phyloP scores from a whole-genome alignment of 1,139 yeast genomes.

The Eremothecium gossypii region DNA sequence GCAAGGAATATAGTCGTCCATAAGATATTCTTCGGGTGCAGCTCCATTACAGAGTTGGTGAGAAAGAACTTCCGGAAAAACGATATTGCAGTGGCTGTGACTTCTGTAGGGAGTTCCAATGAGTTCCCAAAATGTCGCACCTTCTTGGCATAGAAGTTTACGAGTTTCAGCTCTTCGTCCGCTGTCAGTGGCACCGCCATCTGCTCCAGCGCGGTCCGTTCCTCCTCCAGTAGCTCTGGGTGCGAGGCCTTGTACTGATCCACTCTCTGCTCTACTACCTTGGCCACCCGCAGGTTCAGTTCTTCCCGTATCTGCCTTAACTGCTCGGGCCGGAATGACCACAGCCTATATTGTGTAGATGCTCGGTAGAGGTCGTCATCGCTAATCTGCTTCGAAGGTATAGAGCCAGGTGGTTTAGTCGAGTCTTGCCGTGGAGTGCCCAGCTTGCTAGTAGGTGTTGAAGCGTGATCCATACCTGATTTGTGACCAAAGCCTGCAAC shows the following conservation, averaged over 20 bases:
- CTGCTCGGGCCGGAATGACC: constrained; percentile 68
- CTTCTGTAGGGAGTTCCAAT: constrained; percentile 55
- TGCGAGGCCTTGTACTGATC: constrained; percentile 30
- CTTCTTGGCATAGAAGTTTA: constrained; percentile 63
- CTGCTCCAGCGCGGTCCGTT: constrained; percentile 32
- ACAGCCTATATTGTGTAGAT: constrained; percentile 70
- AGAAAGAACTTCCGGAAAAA: constrained; percentile 77
- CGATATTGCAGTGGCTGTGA: constrained; percentile 73
- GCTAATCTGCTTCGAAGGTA: constrained; percentile 31
- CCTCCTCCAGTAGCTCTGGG: constrained; percentile 28
- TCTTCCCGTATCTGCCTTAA: constrained; percentile 39
- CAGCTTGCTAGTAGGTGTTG: not conserved
- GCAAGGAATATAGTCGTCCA: constrained; percentile 85
- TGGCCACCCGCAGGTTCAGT: constrained; percentile 47
- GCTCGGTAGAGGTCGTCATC: constrained; percentile 82
- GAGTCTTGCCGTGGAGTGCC: not conserved
- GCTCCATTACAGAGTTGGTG: constrained; percentile 71
- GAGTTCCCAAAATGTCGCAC: constrained; percentile 51
- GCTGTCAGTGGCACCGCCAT: constrained; percentile 43
- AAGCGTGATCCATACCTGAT: not conserved
- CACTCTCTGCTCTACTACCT: constrained; percentile 34
- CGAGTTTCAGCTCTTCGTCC: constrained; percentile 62
- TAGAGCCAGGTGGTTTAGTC: not conserved
- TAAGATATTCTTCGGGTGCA: constrained; percentile 75
- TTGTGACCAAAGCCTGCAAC: too few species aligned